phyloP scores from a whole-genome alignment of 352 stramenopile genomes.

The Phytophthora cryptogea region DNA sequence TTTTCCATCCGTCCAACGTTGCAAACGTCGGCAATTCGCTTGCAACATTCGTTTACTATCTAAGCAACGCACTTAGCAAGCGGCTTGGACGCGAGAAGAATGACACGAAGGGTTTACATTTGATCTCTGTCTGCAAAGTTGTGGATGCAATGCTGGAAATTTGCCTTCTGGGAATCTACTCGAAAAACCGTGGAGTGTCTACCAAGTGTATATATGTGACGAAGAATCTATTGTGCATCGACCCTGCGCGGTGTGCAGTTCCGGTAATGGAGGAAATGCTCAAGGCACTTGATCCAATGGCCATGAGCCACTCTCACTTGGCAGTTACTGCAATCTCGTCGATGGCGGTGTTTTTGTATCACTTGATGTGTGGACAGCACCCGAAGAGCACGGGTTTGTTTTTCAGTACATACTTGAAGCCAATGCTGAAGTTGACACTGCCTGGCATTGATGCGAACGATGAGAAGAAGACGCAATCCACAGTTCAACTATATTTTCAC shows the following conservation, averaged over 20 bases:
- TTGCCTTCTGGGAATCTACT: constrained; percentile 74
- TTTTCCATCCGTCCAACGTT: constrained; percentile 79
- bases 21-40: constrained; percentile 60
- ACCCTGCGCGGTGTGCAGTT: constrained; percentile 40
- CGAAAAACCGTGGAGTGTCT: constrained; percentile 62
- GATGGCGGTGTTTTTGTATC: constrained; percentile 61
- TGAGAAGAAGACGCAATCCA: constrained; percentile 73
- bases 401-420: constrained; percentile 60
- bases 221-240: constrained; percentile 68
- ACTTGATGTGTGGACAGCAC: constrained; percentile 67
- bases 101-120: constrained; percentile 19
- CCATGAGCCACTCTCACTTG: constrained; percentile 75
- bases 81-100: constrained; percentile 60
- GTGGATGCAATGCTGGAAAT: constrained; percentile 59
- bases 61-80: constrained; percentile 52
- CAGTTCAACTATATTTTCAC: constrained; percentile 69
- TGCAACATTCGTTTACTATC: constrained; percentile 57
- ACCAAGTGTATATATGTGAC: constrained; percentile 75
- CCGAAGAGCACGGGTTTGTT: constrained; percentile 47
- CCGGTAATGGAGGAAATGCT: constrained; percentile 75
- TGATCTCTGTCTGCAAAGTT: constrained; percentile 41
- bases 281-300: constrained; percentile 65
- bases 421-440: constrained; percentile 63
- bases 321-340: constrained; percentile 72
- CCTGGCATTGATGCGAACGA: constrained; percentile 80